Evolutionary conservation across 1,284 basidiomycete species (phyloP), one percentile per base, ranked within the genome.

Genomic region (Ceratobasidium sp.): DNA sequence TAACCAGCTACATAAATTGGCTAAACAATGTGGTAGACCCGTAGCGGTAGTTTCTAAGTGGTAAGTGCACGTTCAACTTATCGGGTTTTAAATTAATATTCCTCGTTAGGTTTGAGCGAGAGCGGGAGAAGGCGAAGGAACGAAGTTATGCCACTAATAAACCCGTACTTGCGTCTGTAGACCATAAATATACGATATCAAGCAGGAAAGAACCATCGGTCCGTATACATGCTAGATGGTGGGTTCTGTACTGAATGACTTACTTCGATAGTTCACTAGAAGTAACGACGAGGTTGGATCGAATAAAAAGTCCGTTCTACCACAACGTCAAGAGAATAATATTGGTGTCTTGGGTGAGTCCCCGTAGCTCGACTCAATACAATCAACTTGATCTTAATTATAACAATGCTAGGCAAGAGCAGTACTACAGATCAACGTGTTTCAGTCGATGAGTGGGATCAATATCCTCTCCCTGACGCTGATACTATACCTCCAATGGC

Each of bases 81-180:
- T 33, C 31, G 17, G 44, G n/a, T 36, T 57, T 22, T 29, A 6
- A 45, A 44, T 2, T 24, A 19, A 64, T 15, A 31, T 29, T 31
- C n/a, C 27, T 15, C 47, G 17, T 1, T 27, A 69, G 66, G 66
- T 69, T 69, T 31, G 54, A 69, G 22, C 31, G n/a, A 27, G 66
- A 69, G 45, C 51, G 66, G 24, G 57, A 33, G 19, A 60, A 60
- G 24, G 57, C 4, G 19, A 60, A 60, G 11, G 36, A 44, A 41
- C 29, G 50, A 17, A 51, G 24, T 51, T 5, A 41, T 11, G 6
- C 36, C 36, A 11, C 36, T 41, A 4, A 41, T 11, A 41, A 41
- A 41, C 36, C 36, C 36, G 11, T 11, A 4, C 36, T 41, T 41
- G 4, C 11, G 36, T 41, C 36, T 41, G 11, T 5, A 41, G 36